Evolutionary conservation across 441 rosid genomes (phyloP).

Genomic region (Rhodomyrtus psidioides): DNA sequence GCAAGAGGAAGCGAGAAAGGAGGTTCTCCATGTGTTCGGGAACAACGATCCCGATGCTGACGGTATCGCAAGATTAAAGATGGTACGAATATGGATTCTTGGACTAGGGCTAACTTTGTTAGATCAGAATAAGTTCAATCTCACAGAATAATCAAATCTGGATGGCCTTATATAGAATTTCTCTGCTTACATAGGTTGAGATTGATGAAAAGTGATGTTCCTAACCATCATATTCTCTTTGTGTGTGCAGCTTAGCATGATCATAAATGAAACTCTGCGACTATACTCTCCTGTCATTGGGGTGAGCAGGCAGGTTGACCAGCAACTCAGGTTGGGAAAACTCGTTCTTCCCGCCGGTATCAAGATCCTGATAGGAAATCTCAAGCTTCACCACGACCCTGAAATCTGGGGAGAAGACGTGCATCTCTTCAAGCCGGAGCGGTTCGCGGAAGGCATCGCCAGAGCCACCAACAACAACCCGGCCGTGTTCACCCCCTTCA

Average conservation of each 20-base stretch:
- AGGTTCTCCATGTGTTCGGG: constrained; percentile 20
- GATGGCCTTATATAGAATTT: neutral
- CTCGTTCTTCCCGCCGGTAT: neutral
- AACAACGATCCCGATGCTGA: constrained; percentile 14
- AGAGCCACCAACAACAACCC: neutral
- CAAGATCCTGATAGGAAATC: neutral
- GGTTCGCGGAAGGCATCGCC: neutral
- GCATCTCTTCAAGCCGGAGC: neutral
- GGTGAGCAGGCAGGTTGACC: neutral
- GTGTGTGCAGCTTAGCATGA: neutral
- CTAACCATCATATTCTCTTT: neutral
- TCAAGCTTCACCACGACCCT: neutral
- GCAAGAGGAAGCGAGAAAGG: constrained; percentile 19
- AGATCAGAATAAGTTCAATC: neutral
- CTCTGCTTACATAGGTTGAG: neutral
- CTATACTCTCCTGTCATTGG: neutral
- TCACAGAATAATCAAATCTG: neutral
- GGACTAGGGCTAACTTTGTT: neutral
- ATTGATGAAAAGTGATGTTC: neutral
- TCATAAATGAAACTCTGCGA: neutral
- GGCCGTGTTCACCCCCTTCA: neutral
- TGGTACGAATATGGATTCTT: neutral
- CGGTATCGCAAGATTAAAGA: constrained; percentile 18
- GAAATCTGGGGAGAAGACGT: neutral
- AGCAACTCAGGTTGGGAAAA: neutral